phyloP scores from a whole-genome alignment of 1,284 basidiomycete genomes.

The Rhodofomes roseus region DNA sequence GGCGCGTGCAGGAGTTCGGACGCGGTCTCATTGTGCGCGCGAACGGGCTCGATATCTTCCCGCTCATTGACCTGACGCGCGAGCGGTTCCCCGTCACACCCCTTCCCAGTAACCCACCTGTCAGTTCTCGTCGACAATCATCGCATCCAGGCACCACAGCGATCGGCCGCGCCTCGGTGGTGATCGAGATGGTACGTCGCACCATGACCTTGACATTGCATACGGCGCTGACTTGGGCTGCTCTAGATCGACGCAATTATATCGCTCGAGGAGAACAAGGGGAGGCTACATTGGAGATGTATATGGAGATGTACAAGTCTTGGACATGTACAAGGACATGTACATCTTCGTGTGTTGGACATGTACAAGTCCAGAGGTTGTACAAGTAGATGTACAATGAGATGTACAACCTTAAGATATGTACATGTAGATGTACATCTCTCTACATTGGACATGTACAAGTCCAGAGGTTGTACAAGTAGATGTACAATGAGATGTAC shows the following conservation, averaged over 20 bases:
- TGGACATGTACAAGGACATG: too few relatives aligned
- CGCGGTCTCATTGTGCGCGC: slow-evolving; percentile 54
- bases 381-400: too few relatives aligned
- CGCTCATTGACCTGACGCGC: slow-evolving; percentile 54
- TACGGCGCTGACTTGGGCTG: neutral
- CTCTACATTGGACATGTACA: too few relatives aligned
- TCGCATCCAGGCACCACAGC: neutral
- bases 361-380: too few relatives aligned
- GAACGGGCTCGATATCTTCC: slow-evolving; percentile 66
- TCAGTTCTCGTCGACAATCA: slow-evolving; percentile 22
- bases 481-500: too few relatives aligned
- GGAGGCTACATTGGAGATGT: too few relatives aligned
- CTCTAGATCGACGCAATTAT: slow-evolving; percentile 52
- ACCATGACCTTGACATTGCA: neutral
- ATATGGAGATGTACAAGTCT: too few relatives aligned
- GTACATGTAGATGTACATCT: too few relatives aligned
- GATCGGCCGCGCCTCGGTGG: slow-evolving; percentile 15
- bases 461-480: too few relatives aligned
- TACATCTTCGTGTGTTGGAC: too few relatives aligned
- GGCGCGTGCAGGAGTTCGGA: slow-evolving; percentile 45
- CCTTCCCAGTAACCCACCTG: slow-evolving; percentile 33
- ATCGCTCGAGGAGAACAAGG: slow-evolving; percentile 52
- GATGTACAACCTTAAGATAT: too few relatives aligned
- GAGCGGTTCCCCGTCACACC: slow-evolving; percentile 57
- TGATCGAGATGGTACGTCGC: slow-evolving; percentile 27